Conservation (phyloP, 108 stramenopile species). For the Skeletonema potamos region DNA sequence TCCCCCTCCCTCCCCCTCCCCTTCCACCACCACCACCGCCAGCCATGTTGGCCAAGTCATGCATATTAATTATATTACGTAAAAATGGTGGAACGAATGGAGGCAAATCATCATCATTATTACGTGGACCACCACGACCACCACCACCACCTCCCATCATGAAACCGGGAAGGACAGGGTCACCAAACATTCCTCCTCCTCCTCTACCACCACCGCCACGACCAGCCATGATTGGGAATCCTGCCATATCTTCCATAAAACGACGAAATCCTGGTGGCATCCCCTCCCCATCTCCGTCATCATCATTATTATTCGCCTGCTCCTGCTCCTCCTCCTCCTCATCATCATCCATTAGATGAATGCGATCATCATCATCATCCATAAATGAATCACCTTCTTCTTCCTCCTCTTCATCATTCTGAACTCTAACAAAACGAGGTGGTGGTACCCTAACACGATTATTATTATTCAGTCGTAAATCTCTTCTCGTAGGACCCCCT, state of each 20-base stretch:
- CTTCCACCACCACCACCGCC: no score
- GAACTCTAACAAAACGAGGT: no score
- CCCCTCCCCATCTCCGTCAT: not conserved
- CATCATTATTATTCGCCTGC: not conserved
- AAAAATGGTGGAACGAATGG: slow-evolving; percentile 1
- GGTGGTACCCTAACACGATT: not conserved
- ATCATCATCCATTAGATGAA: not conserved
- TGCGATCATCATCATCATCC: not conserved
- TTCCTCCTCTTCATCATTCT: not conserved
- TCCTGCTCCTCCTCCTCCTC: not conserved
- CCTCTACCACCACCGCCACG: not conserved
- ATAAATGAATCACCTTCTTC: not conserved
- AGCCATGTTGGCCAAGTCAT: not conserved
- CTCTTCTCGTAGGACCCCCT: not conserved
- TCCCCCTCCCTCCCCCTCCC: not conserved
- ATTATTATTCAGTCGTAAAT: not conserved
- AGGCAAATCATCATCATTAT: not conserved
- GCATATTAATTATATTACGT: not conserved
- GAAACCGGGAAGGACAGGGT: not conserved
- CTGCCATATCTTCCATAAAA: not conserved
- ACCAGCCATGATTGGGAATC: not conserved
- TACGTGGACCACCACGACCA: not conserved
- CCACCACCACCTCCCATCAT: not conserved
- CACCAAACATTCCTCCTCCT: not conserved
- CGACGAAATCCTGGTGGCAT: not conserved